Conservation (phyloP, 2,329 filamentous ascomycete species). For the Daldinia eschscholtzii region DNA sequence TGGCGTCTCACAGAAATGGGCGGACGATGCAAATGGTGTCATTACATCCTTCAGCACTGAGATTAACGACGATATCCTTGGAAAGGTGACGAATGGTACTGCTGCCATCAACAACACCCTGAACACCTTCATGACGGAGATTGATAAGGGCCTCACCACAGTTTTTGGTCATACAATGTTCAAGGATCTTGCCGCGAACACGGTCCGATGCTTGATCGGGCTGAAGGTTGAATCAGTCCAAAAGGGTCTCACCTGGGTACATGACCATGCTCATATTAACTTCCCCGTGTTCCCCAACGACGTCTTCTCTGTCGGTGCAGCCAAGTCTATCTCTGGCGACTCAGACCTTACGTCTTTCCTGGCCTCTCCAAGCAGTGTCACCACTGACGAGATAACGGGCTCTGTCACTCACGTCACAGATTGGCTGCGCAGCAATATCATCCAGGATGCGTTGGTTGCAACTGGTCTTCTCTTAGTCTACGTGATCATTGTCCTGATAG, state of each 20-base stretch:
- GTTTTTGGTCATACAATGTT: slow-evolving; percentile 88
- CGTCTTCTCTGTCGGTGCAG: slow-evolving; percentile 85
- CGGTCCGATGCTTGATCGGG: slow-evolving; percentile 88
- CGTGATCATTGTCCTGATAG: slow-evolving; percentile 80
- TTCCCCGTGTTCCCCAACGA: slow-evolving; percentile 84
- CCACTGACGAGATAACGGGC: slow-evolving; percentile 84
- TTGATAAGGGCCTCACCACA: slow-evolving; percentile 77
- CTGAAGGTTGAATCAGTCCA: slow-evolving; percentile 88
- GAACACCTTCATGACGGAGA: slow-evolving; percentile 82
- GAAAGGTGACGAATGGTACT: slow-evolving; percentile 88
- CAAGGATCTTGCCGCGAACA: slow-evolving; percentile 79
- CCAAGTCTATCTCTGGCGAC: slow-evolving; percentile 69
- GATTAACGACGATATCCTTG: slow-evolving; percentile 87
- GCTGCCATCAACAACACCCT: slow-evolving; percentile 86
- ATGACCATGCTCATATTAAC: slow-evolving; percentile 84
- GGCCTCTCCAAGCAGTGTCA: slow-evolving; percentile 77
- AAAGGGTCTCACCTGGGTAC: slow-evolving; percentile 92
- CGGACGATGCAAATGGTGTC: slow-evolving; percentile 78
- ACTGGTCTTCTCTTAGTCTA: slow-evolving; percentile 80
- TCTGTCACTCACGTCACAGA: slow-evolving; percentile 78
- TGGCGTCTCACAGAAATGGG: slow-evolving; percentile 81
- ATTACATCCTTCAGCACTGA: slow-evolving; percentile 78
- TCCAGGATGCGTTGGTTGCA: slow-evolving; percentile 84
- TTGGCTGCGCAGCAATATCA: slow-evolving; percentile 75
- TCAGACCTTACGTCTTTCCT: slow-evolving; percentile 77